Base-by-base conservation (phyloP, 2,329 filamentous ascomycete species). In the Colletotrichum godetiae region DNA sequence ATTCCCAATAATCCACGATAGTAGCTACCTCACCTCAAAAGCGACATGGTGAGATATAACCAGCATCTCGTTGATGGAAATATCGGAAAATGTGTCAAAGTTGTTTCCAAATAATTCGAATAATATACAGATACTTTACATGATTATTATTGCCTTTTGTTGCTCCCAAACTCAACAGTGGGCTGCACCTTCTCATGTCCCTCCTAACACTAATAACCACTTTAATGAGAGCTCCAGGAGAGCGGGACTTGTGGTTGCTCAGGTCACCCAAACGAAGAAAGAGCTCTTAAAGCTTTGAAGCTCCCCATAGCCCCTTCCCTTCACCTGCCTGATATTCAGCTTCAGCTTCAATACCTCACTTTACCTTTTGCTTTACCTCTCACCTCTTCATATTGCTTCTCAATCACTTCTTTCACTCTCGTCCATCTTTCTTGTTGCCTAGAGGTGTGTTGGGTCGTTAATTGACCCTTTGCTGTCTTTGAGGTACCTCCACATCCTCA, bases 1-100 rank as follows among this genome's bases (percentile, higher is more conserved):
- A 56, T 52, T 29, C 73, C 62, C 75, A 81, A 78, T 82, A 80
- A 79, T 67, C 77, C 73, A 11, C 78, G 81, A 79, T 83, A 82
- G 66, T 37, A 57, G 15, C 6, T 24, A 59, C 12, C 70, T 53
- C 35, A 19, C 19, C 22, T 31, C 0, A 5, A 6, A 5, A 24
- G 31, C 31, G 35, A 66, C 31, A 57, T 27, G 4, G n/a, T 31
- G 10, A 52, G 4, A 53, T 65, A 61, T 7, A 15, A 7, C 29
- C 33, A 15, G 13, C 49, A 57, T 31, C 5, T 3, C 12, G 24
- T 4, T 49, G 6, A 5, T 31, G 1, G 46, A 49, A 52, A 11
- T 27, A n/a, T 0, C 3, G 24, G 2, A 10, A 61, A 29, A 42
- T 5, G 13, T 0, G 6, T n/a, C 7, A n/a, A 2, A 15, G 0